Evolutionary conservation across 164 flowering plant genomes (phyloP).

Genomic region (Litsea cubeba): DNA sequence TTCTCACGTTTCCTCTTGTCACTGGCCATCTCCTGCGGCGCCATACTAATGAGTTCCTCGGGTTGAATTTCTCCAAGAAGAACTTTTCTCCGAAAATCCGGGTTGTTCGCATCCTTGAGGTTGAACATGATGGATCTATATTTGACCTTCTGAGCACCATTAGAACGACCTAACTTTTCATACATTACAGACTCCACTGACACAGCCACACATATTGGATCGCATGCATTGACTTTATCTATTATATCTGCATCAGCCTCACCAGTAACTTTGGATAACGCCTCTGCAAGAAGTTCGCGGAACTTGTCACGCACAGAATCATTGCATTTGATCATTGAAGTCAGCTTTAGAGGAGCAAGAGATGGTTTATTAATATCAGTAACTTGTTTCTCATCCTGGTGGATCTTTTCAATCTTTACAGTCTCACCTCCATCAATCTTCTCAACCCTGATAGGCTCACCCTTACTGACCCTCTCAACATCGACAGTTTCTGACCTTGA

Average conservation of each 20-base stretch:
- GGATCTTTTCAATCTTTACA: conserved; percentile 31
- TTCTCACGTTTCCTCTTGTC: conserved; percentile 54
- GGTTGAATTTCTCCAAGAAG: conserved; percentile 70
- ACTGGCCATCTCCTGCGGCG: conserved; percentile 86
- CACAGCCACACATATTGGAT: conserved; percentile 72
- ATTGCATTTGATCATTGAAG: conserved; percentile 58
- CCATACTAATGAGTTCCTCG: conserved; percentile 51
- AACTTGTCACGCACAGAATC: conserved; percentile 69
- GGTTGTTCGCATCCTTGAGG: conserved; percentile 74
- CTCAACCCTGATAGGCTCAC: background rate
- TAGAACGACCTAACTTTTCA: conserved; percentile 68
- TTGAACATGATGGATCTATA: conserved; percentile 90
- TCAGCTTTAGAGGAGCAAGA: conserved; percentile 54
- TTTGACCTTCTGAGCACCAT: conserved; percentile 64
- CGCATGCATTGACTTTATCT: conserved; percentile 53
- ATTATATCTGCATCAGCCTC: conserved; percentile 50
- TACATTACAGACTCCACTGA: conserved; percentile 75
- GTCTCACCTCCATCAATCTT: conserved; percentile 5
- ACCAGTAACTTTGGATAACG: conserved; percentile 51
- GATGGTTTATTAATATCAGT: conserved; percentile 27
- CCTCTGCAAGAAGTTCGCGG: conserved; percentile 67
- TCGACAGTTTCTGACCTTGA: background rate
- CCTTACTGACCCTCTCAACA: background rate
- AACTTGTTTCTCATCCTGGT: conserved; percentile 28
- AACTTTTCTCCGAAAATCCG: conserved; percentile 80